phyloP scores from a whole-genome alignment of 768 basidiomycete genomes.

The Mycena latifolia region DNA sequence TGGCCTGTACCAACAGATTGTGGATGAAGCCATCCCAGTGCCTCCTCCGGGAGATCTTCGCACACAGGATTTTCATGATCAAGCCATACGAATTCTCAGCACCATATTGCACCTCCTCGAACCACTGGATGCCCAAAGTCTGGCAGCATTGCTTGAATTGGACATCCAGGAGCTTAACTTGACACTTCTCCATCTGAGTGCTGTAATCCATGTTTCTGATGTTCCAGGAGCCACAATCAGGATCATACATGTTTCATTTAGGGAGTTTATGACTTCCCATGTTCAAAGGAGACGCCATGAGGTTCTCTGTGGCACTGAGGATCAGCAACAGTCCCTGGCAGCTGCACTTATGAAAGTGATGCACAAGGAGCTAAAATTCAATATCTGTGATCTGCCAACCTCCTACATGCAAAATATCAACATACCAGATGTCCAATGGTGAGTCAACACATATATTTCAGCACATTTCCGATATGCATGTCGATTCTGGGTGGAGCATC shows the following conservation, averaged over 20 bases:
- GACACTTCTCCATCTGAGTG: background rate
- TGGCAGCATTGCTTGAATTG: background rate
- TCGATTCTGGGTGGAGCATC: conserved; percentile 6
- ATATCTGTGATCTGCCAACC: no score
- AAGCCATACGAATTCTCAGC: background rate
- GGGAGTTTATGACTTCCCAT: background rate
- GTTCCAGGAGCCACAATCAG: background rate
- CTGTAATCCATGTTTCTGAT: background rate
- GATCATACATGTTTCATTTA: background rate
- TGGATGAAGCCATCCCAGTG: background rate
- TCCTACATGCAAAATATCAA: no score
- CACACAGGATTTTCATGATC: background rate
- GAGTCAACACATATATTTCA: no score
- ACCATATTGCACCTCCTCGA: background rate
- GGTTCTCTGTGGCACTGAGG: no score
- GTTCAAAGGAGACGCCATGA: background rate
- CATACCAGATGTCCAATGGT: no score
- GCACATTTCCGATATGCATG: background rate
- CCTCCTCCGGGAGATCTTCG: background rate
- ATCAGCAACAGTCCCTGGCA: no score
- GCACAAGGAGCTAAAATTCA: no score
- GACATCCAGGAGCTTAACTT: background rate
- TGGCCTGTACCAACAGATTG: background rate
- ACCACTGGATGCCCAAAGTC: background rate
- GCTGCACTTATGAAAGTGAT: no score